A percentile compares a stretch with the other conserved stretches of the same genome.
Conservation (phyloP, 345 rosid species). For the Syzygium aqueum region DNA sequence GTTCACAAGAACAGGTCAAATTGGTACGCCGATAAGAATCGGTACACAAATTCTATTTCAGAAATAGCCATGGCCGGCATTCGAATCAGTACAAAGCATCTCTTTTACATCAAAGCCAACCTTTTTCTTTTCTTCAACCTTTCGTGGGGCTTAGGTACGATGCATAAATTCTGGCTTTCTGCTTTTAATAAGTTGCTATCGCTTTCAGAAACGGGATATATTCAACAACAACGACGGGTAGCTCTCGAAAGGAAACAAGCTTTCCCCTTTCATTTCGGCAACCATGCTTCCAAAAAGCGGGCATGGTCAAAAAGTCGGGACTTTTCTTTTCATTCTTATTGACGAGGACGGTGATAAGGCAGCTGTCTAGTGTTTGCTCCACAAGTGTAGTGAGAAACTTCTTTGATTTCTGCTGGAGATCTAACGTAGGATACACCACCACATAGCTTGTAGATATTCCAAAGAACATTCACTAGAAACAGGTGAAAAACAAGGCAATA, state of each 20-base stretch:
- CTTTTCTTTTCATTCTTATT: background rate
- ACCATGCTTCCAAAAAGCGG: background rate
- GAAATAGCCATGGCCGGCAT: background rate
- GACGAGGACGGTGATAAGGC: background rate
- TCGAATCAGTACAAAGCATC: background rate
- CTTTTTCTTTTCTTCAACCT: background rate
- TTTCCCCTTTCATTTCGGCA: background rate
- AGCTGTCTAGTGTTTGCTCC: background rate
- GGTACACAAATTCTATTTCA: background rate
- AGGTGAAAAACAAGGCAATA: background rate
- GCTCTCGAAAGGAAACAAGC: background rate
- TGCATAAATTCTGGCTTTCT: background rate
- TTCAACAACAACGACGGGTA: background rate
- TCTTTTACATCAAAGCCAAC: background rate
- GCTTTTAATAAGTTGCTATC: background rate
- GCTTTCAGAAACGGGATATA: background rate
- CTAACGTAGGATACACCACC: background rate
- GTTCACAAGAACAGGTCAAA: accelerated
- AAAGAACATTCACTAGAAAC: background rate
- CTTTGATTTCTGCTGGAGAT: background rate
- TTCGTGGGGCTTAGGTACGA: background rate
- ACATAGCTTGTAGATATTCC: background rate
- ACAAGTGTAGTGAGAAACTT: background rate
- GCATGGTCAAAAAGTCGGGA: background rate
- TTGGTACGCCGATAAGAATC: background rate